Percentiles rank a stretch among this genome's conserved stretches.
Conservation (phyloP, 441 rosid genomes). For the Isatis lusitanica region DNA sequence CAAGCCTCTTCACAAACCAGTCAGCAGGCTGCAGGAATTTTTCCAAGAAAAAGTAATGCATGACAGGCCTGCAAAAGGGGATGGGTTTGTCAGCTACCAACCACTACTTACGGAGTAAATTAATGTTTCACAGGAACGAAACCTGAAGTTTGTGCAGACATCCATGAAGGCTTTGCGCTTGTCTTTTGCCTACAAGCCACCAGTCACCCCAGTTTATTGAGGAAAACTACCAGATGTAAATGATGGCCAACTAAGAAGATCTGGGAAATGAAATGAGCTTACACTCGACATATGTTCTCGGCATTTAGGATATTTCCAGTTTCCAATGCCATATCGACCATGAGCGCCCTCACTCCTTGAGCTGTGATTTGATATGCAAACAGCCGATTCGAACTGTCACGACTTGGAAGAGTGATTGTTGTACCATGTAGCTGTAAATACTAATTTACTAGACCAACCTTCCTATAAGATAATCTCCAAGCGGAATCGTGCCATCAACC, state of each 20-base stretch:
- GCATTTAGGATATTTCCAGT: slow-evolving; percentile 85
- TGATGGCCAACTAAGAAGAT: slow-evolving; percentile 16
- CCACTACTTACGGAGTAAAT: not conserved
- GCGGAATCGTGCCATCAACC: slow-evolving; percentile 98
- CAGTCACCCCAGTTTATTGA: not conserved
- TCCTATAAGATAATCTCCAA: slow-evolving; percentile 94
- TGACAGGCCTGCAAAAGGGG: slow-evolving; percentile 77
- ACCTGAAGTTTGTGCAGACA: slow-evolving; percentile 95
- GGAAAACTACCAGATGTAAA: not conserved
- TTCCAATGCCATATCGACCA: slow-evolving; percentile 78
- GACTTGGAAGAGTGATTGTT: slow-evolving; percentile 1
- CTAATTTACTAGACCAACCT: slow-evolving; percentile 49
- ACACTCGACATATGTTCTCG: slow-evolving; percentile 79
- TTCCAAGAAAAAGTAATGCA: slow-evolving; percentile 96
- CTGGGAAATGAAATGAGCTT: slow-evolving; percentile 42
- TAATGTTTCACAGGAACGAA: slow-evolving; percentile 27
- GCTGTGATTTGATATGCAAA: slow-evolving; percentile 52
- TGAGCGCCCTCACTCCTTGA: slow-evolving; percentile 88
- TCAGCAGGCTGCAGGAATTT: slow-evolving; percentile 90
- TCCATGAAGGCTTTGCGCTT: slow-evolving; percentile 80
- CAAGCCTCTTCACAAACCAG: slow-evolving; percentile 99
- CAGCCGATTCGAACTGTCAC: slow-evolving; percentile 4
- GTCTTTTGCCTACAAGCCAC: slow-evolving; percentile 70
- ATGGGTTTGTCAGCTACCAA: slow-evolving; percentile 29
- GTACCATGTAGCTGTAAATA: slow-evolving; percentile 10